phyloP scores from a whole-genome alignment of 2,329 filamentous ascomycete species.

The Verticillium nonalfalfae region DNA sequence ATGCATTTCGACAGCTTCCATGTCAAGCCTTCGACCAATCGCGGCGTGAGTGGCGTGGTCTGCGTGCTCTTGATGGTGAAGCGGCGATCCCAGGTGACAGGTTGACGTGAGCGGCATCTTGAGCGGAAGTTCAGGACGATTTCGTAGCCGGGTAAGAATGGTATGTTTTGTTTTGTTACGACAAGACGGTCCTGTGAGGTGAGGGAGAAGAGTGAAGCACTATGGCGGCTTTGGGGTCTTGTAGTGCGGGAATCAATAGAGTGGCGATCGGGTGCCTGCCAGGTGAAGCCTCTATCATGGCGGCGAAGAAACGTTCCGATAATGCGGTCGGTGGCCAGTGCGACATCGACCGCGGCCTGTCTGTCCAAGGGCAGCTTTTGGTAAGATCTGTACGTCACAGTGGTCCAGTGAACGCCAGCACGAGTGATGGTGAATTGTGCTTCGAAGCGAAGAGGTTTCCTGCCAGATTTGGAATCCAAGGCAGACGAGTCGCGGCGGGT shows the following conservation, averaged over 20 bases:
- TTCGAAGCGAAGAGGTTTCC: slow-evolving; percentile 41
- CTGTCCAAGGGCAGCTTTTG: slow-evolving; percentile 39
- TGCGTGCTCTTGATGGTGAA: slow-evolving; percentile 40
- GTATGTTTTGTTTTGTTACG: slow-evolving; percentile 36
- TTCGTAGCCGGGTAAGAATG: slow-evolving; percentile 41
- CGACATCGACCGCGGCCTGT: slow-evolving; percentile 36
- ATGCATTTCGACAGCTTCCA: slow-evolving; percentile 35
- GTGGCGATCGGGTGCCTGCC: slow-evolving; percentile 27
- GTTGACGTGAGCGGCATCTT: slow-evolving; percentile 26
- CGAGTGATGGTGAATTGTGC: slow-evolving; percentile 39
- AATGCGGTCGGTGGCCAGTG: slow-evolving; percentile 42
- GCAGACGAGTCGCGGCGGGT: slow-evolving; percentile 44
- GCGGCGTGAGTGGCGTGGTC: slow-evolving; percentile 38
- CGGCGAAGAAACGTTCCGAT: slow-evolving; percentile 42
- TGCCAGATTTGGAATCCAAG: slow-evolving; percentile 27
- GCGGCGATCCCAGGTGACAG: slow-evolving; percentile 28
- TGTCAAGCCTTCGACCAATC: slow-evolving; percentile 39
- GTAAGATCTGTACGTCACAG: slow-evolving; percentile 41
- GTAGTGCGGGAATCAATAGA: neutral
- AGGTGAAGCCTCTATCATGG: slow-evolving; percentile 43
- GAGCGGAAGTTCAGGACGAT: slow-evolving; percentile 39
- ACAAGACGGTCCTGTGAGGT: slow-evolving; percentile 36
- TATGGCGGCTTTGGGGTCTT: slow-evolving; percentile 26
- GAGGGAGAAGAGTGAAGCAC: slow-evolving; percentile 26
- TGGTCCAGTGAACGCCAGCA: slow-evolving; percentile 32